Percentiles rank a stretch among this genome's conserved stretches.
Evolutionary conservation across 768 basidiomycete species (phyloP).

Genomic region (Naematelia aurantialba): DNA sequence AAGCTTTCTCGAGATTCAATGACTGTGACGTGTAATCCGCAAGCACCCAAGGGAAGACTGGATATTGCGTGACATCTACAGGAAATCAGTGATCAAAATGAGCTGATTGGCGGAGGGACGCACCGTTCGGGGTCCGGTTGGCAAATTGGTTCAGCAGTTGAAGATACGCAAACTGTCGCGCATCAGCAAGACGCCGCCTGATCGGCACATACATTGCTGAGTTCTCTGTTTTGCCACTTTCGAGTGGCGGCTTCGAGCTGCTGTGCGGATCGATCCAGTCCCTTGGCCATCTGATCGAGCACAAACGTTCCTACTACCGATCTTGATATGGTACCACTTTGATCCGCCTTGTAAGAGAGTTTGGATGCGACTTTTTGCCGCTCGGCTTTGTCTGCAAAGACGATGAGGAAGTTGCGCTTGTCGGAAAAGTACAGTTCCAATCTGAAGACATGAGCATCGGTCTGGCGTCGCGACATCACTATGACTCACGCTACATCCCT

Average conservation of each 20-base stretch:
- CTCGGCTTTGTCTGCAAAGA: constrained; percentile 68
- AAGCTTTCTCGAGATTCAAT: constrained; percentile 35
- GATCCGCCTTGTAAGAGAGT: constrained; percentile 54
- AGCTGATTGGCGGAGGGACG: constrained; percentile 1
- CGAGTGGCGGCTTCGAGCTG: constrained; percentile 51
- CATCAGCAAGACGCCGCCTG: constrained; percentile 6
- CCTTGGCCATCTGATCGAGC: constrained; percentile 43
- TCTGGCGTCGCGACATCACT: neutral
- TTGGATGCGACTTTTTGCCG: constrained; percentile 53
- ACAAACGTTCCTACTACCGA: constrained; percentile 48
- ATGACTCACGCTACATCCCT: constrained; percentile 80
- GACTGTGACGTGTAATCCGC: constrained; percentile 72
- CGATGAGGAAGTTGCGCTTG: constrained; percentile 76
- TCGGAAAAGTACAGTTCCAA: constrained; percentile 92
- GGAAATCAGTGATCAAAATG: neutral
- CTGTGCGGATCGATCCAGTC: constrained; percentile 37
- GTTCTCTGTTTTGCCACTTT: constrained; percentile 83
- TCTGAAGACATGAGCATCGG: constrained; percentile 52
- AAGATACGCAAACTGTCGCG: constrained; percentile 73
- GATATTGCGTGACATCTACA: constrained; percentile 81
- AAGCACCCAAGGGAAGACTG: constrained; percentile 81
- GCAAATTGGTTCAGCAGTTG: constrained; percentile 87
- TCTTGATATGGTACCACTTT: constrained; percentile 58
- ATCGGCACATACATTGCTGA: constrained; percentile 69
- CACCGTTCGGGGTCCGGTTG: constrained; percentile 79